Evolutionary conservation across 176 grass and related monocot species (phyloP).

Genomic region (Triticum turgidum): DNA sequence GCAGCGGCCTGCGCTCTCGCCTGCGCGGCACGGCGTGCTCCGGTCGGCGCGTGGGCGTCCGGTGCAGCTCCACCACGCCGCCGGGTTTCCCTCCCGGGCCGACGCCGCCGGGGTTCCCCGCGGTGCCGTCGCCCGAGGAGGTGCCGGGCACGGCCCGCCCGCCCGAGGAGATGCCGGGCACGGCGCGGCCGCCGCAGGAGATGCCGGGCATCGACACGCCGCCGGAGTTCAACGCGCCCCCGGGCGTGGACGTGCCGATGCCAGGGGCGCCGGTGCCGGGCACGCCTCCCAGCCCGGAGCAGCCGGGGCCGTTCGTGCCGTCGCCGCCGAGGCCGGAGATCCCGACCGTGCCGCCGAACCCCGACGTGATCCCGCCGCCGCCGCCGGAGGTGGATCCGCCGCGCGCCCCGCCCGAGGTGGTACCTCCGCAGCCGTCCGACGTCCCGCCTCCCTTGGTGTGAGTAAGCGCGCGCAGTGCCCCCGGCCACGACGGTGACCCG

Average conservation of each 20-base stretch:
- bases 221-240: slow-evolving; percentile 49
- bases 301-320: slow-evolving; percentile 52
- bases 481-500: too few species aligned
- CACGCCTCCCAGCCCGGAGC: slow-evolving; percentile 40
- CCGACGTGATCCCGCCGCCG: slow-evolving; percentile 35
- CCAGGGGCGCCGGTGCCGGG: slow-evolving; percentile 24
- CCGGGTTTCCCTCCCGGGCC: slow-evolving; percentile 15
- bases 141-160: slow-evolving; percentile 8
- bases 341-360: slow-evolving; percentile 41
- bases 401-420: slow-evolving; percentile 7
- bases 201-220: slow-evolving; percentile 48
- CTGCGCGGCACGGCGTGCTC: neutral
- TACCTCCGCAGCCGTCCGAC: slow-evolving; percentile 29
- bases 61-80: slow-evolving; percentile 19
- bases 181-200: slow-evolving; percentile 20
- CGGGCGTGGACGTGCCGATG: slow-evolving; percentile 38
- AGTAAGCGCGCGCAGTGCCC: too few species aligned
- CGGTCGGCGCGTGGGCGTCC: neutral
- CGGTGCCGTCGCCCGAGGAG: neutral
- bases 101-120: slow-evolving; percentile 32
- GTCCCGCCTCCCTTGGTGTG: slow-evolving; percentile 20
- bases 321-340: slow-evolving; percentile 58
- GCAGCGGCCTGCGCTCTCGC: neutral
- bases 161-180: slow-evolving; percentile 15
- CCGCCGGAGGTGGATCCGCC: slow-evolving; percentile 35